phyloP scores from a whole-genome alignment of 108 stramenopile species.

The Schizochytrium sp. region DNA sequence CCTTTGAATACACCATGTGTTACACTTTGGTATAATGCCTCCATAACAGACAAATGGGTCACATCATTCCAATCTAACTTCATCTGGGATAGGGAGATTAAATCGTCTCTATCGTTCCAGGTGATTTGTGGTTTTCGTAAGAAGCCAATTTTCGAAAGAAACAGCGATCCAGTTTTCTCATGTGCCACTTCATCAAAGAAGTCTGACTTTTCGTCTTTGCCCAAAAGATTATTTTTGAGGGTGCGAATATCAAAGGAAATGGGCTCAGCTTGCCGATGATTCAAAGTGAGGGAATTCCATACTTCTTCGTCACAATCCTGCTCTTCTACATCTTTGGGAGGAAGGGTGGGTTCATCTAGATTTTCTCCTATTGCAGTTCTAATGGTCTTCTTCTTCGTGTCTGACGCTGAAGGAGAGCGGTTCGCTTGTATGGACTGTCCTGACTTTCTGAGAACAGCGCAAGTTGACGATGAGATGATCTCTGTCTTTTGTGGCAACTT shows the following conservation, averaged over 20 bases:
- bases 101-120: background rate
- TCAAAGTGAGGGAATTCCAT: background rate
- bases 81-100: background rate
- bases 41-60: background rate
- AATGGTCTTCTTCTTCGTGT: no score
- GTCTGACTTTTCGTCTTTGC: no score
- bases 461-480: no score
- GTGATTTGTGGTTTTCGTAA: background rate
- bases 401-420: no score
- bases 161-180: no score
- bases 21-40: slow-evolving; percentile 1
- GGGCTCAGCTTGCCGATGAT: background rate
- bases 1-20: background rate
- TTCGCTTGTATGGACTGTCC: no score
- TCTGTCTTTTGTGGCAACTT: no score
- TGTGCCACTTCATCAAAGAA: no score
- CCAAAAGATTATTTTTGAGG: background rate
- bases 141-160: background rate
- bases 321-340: no score
- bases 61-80: background rate
- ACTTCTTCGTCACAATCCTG: background rate
- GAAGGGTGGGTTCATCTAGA: no score
- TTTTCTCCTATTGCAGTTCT: no score
- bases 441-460: no score
- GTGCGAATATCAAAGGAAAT: background rate